phyloP scores from a whole-genome alignment of 768 basidiomycete genomes.

The Boletus rubescentipes region DNA sequence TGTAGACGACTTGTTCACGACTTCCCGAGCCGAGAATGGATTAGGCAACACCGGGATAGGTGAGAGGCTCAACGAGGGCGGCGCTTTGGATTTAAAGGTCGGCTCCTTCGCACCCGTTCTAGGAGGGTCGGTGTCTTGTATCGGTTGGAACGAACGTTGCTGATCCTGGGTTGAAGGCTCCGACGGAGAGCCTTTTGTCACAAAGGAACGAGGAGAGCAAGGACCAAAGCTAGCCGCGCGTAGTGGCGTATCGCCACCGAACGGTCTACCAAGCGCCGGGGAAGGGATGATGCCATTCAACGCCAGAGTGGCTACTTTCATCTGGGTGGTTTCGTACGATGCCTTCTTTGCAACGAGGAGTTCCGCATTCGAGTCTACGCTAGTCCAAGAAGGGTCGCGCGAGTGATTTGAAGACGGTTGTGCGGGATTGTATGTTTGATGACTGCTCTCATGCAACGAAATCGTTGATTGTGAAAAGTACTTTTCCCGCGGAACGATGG shows the following conservation, averaged over 20 bases:
- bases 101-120: not conserved
- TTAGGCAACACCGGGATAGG: not conserved
- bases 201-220: not conserved
- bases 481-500: not conserved
- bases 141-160: not conserved
- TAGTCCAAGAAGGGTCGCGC: constrained; percentile 14
- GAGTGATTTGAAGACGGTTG: constrained; percentile 8
- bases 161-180: not conserved
- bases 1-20: constrained; percentile 10
- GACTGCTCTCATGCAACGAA: not conserved
- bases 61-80: constrained; percentile 5
- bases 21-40: not conserved
- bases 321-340: constrained; percentile 1
- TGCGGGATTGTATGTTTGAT: not conserved
- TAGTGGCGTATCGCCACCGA: constrained; percentile 2
- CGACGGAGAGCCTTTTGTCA: not conserved
- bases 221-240: not conserved
- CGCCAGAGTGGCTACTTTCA: not conserved
- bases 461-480: not conserved
- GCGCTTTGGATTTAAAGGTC: constrained; percentile 9
- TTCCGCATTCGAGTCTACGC: constrained; percentile 18
- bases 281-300: constrained; percentile 1
- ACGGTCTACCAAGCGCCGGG: constrained; percentile 12
- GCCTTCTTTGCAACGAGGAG: constrained; percentile 13
- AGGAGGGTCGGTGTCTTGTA: not conserved